These are phyloP conservation scores for Cyberlindnera petersonii DNA, from an alignment of 805 yeast genomes.

Conservation along the genomic window DNA sequence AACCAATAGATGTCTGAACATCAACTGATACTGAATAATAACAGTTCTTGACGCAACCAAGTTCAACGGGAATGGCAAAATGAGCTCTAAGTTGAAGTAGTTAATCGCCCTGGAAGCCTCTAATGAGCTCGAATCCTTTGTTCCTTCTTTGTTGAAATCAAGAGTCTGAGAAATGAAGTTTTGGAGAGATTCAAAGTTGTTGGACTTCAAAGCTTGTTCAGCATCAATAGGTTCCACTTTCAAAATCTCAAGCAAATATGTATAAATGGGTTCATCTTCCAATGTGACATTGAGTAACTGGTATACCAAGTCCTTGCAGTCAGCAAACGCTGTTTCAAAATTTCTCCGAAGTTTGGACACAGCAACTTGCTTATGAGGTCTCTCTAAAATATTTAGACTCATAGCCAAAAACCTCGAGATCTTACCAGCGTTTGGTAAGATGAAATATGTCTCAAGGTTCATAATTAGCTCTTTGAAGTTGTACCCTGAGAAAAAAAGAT, in stretches of 20 bases:
- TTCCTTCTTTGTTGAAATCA: conserved; percentile 15
- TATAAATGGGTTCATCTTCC: conserved; percentile 37
- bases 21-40: conserved; percentile 70
- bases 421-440: conserved; percentile 48
- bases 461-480: conserved; percentile 44
- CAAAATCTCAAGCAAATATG: conserved; percentile 46
- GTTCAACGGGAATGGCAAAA: conserved; percentile 86
- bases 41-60: conserved; percentile 67
- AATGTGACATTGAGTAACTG: conserved; percentile 34
- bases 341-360: conserved; percentile 32
- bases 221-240: conserved; percentile 54
- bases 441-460: conserved; percentile 52
- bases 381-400: conserved; percentile 50
- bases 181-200: conserved; percentile 41
- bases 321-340: conserved; percentile 17
- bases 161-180: conserved; percentile 42
- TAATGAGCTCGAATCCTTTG: conserved; percentile 23
- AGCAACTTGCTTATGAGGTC: conserved; percentile 31
- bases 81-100: conserved; percentile 50
- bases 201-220: conserved; percentile 43
- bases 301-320: conserved; percentile 24
- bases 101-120: conserved; percentile 42
- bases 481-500: conserved; percentile 58
- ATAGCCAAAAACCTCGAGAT: conserved; percentile 50
- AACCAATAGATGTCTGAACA: conserved; percentile 66